Percentiles rank a stretch among this genome's conserved stretches.
These are phyloP conservation scores for Penicillium sp. DNA, from an alignment of 2,329 filamentous ascomycete genomes.

Conservation along the genomic window DNA sequence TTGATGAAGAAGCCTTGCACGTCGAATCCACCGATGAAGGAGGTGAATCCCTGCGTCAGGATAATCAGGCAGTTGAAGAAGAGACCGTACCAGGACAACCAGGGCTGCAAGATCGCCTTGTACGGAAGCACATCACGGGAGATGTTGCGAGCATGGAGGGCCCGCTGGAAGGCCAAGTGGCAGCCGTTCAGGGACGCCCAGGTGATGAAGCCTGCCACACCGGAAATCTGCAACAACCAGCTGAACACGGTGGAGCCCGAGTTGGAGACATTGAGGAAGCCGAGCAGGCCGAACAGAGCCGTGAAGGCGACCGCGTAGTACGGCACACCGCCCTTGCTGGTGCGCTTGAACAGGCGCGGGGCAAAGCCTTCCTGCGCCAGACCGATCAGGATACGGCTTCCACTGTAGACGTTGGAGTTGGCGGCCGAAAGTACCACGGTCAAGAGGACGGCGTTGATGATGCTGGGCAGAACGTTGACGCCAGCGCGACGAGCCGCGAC, in stretches of 20 bases:
- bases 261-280: conserved; percentile 62
- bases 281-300: conserved; percentile 53
- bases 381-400: conserved; percentile 63
- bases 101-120: conserved; percentile 57
- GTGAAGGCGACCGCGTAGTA: conserved; percentile 41
- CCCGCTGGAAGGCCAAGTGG: conserved; percentile 59
- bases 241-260: conserved; percentile 55
- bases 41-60: conserved; percentile 62
- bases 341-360: conserved; percentile 38
- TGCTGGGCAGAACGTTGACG: conserved; percentile 29
- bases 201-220: conserved; percentile 31
- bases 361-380: conserved; percentile 48
- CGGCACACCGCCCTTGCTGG: conserved; percentile 39
- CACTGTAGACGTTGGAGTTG: conserved; percentile 38
- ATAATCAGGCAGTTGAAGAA: conserved; percentile 60
- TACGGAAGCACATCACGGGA: conserved; percentile 58
- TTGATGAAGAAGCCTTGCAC: conserved; percentile 56
- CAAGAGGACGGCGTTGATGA: conserved; percentile 38
- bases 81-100: conserved; percentile 58
- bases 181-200: conserved; percentile 42
- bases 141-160: conserved; percentile 51
- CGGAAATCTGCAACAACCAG: conserved; percentile 31
- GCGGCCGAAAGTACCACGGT: conserved; percentile 38
- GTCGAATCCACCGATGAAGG: conserved; percentile 56
- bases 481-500: conserved; percentile 34